Evolutionary conservation across 208 protist species (phyloP).

Genomic region (Leishmania turanica): DNA sequence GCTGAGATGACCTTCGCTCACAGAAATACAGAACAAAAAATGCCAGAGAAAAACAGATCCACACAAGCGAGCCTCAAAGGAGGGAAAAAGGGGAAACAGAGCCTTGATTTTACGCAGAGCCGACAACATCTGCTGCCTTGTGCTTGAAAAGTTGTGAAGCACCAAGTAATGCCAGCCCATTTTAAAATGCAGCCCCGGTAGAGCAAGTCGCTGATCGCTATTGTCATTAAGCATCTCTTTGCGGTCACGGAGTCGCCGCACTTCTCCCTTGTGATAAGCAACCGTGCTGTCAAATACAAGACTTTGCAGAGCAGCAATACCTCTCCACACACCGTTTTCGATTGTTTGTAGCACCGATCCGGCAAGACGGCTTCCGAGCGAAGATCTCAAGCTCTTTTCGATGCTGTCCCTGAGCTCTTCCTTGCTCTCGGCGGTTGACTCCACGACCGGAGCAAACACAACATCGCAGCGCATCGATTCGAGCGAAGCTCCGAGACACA

Average conservation of each 20-base stretch:
- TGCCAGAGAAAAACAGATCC: slow-evolving; percentile 59
- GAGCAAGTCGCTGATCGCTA: background rate
- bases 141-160: slow-evolving; percentile 42
- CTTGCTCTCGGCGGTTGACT: slow-evolving; percentile 1
- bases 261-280: slow-evolving; percentile 33
- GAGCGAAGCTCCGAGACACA: slow-evolving; percentile 7
- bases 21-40: slow-evolving; percentile 38
- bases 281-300: slow-evolving; percentile 14
- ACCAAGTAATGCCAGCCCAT: slow-evolving; percentile 70
- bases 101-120: slow-evolving; percentile 35
- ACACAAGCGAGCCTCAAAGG: slow-evolving; percentile 47
- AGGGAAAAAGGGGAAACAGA: slow-evolving; percentile 39
- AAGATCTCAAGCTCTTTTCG: slow-evolving; percentile 23
- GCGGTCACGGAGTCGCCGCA: slow-evolving; percentile 18
- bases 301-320: slow-evolving; percentile 24
- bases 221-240: slow-evolving; percentile 16
- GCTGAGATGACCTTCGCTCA: slow-evolving; percentile 40
- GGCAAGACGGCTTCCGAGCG: slow-evolving; percentile 27
- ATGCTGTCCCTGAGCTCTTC: slow-evolving; percentile 11
- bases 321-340: slow-evolving; percentile 18
- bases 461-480: slow-evolving; percentile 20
- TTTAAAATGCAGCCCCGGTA: slow-evolving; percentile 50
- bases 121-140: slow-evolving; percentile 42
- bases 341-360: slow-evolving; percentile 24
- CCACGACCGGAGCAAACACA: slow-evolving; percentile 24